phyloP scores from a whole-genome alignment of 768 basidiomycete genomes.

The Mrakia gelida region DNA sequence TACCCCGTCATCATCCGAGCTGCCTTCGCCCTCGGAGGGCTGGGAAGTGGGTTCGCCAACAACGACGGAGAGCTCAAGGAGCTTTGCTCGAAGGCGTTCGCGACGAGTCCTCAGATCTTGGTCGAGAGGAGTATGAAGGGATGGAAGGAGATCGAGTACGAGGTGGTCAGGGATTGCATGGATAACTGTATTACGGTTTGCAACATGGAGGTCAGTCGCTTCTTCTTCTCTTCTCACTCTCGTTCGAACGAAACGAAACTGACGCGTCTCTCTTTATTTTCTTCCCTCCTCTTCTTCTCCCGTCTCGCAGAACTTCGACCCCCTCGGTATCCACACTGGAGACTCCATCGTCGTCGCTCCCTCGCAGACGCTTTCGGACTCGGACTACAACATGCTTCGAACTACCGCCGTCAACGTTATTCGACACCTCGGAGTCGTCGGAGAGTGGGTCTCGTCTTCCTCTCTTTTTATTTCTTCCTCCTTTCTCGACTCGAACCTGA shows the following conservation, averaged over 20 bases:
- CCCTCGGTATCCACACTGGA: conserved; percentile 95
- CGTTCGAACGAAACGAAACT: neutral
- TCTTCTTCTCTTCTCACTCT: neutral
- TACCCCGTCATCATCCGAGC: conserved; percentile 96
- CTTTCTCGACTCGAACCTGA: neutral
- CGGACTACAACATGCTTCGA: conserved; percentile 98
- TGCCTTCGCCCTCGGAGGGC: conserved; percentile 90
- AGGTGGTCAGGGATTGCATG: conserved; percentile 93
- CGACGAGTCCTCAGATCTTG: conserved; percentile 95
- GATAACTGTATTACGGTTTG: conserved; percentile 99
- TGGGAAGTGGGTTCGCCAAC: conserved; percentile 95
- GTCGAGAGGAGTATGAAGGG: conserved; percentile 99
- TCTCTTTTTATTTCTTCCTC: neutral
- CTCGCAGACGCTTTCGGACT: conserved; percentile 95
- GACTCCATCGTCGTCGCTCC: conserved; percentile 98
- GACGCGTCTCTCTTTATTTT: neutral
- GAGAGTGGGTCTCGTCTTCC: conserved; percentile 52
- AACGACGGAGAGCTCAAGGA: conserved; percentile 82
- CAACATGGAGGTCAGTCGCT: conserved; percentile 92
- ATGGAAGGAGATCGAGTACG: conserved; percentile 99
- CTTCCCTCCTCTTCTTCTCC: conserved; percentile 11
- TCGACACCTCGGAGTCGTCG: conserved; percentile 94
- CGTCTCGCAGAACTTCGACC: conserved; percentile 82
- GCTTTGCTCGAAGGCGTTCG: conserved; percentile 90
- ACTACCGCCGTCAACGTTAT: conserved; percentile 98